These are phyloP conservation scores for Trametes cinnabarina DNA, from an alignment of 768 basidiomycete species.

Conservation along the genomic window DNA sequence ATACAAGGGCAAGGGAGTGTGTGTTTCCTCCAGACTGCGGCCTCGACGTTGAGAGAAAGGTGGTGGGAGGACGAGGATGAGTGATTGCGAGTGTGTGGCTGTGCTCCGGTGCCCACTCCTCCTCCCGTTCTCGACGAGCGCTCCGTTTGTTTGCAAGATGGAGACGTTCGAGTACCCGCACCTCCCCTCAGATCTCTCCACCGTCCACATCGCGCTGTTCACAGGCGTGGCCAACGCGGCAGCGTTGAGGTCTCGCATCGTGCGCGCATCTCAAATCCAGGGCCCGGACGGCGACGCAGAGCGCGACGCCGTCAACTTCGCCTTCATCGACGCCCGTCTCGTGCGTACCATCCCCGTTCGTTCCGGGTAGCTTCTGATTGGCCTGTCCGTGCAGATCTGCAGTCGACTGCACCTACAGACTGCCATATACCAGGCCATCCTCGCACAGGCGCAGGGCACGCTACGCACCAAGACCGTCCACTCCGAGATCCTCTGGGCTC, in stretches of 20 bases:
- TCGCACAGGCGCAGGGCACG: slow-evolving; percentile 55
- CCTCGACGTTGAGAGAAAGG: no score
- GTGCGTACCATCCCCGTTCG: slow-evolving; percentile 43
- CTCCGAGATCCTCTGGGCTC: slow-evolving; percentile 84
- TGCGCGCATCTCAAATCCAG: slow-evolving; percentile 60
- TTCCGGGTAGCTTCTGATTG: background rate
- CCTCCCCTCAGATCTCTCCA: slow-evolving; percentile 39
- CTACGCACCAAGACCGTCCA: slow-evolving; percentile 86
- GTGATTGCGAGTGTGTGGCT: background rate
- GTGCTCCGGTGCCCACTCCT: background rate
- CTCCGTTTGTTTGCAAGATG: slow-evolving; percentile 35
- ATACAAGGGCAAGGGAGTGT: background rate
- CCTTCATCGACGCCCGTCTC: slow-evolving; percentile 83
- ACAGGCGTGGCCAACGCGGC: slow-evolving; percentile 61
- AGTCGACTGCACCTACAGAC: slow-evolving; percentile 80
- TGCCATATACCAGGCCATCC: slow-evolving; percentile 77
- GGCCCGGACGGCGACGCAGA: slow-evolving; percentile 64
- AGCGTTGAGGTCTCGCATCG: slow-evolving; percentile 60
- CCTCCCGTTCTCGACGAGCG: background rate
- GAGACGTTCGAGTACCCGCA: slow-evolving; percentile 56
- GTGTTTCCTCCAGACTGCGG: background rate
- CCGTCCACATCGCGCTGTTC: slow-evolving; percentile 66
- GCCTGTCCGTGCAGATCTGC: slow-evolving; percentile 57
- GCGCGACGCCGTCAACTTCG: slow-evolving; percentile 81
- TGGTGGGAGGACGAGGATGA: background rate